Percentiles rank a stretch among this genome's conserved stretches.
These are phyloP conservation scores for Luvunga scandens DNA, from an alignment of 345 rosid genomes.

Conservation along the genomic window DNA sequence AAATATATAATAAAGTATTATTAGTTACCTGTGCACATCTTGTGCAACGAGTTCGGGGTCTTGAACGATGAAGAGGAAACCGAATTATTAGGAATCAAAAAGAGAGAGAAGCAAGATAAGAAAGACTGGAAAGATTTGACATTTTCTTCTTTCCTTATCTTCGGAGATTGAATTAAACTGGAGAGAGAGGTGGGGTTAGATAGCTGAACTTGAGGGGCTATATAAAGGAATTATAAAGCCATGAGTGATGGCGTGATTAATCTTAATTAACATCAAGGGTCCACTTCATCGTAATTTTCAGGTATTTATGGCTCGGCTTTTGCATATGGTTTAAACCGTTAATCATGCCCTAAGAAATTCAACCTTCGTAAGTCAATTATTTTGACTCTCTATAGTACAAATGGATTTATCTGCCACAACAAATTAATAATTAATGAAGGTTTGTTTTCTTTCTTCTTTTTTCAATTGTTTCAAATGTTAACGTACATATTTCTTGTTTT, in stretches of 20 bases:
- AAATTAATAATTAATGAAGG: too few relatives aligned
- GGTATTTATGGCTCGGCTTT: slow-evolving; percentile 14
- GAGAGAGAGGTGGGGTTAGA: not conserved
- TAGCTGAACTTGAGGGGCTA: not conserved
- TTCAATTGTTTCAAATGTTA: not conserved
- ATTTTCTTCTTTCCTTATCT: not conserved
- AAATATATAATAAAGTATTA: not conserved
- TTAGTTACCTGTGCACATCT: slow-evolving; percentile 39
- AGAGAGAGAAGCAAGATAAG: slow-evolving; percentile 12
- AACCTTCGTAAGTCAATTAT: slow-evolving; percentile 28
- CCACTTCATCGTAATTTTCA: slow-evolving; percentile 54
- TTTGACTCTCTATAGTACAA: slow-evolving; percentile 16
- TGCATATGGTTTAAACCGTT: slow-evolving; percentile 40
- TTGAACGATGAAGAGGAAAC: slow-evolving; percentile 30
- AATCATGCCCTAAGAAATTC: slow-evolving; percentile 29
- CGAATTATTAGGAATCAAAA: slow-evolving; percentile 10
- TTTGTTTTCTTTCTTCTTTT: not conserved
- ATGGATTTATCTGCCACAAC: not conserved
- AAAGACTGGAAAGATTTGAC: slow-evolving; percentile 21
- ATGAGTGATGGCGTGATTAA: slow-evolving; percentile 63
- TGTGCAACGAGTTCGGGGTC: slow-evolving; percentile 43
- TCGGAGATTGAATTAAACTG: not conserved
- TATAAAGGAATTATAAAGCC: slow-evolving; percentile 44
- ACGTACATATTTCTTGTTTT: not conserved
- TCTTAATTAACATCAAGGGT: slow-evolving; percentile 25